Conservation (phyloP, 2,329 filamentous ascomycete genomes). For the Drechslerella coelobrocha region DNA sequence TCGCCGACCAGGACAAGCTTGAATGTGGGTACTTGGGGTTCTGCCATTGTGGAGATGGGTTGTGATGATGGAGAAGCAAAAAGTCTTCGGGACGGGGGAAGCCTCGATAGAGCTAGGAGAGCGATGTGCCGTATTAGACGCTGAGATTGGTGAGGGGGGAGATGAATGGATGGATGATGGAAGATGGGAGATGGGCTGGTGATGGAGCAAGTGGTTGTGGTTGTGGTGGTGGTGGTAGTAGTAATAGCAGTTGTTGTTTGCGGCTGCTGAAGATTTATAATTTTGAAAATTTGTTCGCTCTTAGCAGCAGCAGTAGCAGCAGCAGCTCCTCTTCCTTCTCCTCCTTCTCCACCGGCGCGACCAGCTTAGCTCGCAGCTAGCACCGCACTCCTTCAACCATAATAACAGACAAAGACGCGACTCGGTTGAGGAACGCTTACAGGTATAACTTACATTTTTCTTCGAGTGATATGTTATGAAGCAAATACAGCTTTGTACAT, state of each 20-base stretch:
- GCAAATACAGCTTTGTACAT: too few relatives aligned
- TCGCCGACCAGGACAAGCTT: conserved; percentile 99
- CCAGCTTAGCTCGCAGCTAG: too few relatives aligned
- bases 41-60: conserved; percentile 67
- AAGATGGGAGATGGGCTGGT: conserved; percentile 13
- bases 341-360: not conserved
- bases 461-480: too few relatives aligned
- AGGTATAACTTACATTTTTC: too few relatives aligned
- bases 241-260: not conserved
- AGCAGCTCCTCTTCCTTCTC: not conserved
- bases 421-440: too few relatives aligned
- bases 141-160: conserved; percentile 15
- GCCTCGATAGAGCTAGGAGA: conserved; percentile 28
- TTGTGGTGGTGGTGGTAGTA: not conserved
- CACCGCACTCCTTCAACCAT: too few relatives aligned
- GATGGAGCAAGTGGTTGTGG: not conserved
- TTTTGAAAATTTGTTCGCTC: not conserved
- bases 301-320: too few relatives aligned
- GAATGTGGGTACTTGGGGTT: conserved; percentile 77
- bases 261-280: not conserved
- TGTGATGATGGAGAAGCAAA: conserved; percentile 29
- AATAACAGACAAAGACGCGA: too few relatives aligned
- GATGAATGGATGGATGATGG: conserved; percentile 10
- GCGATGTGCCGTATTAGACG: conserved; percentile 14
- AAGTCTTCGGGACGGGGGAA: not conserved